These are phyloP conservation scores for Solanum arcanum DNA, from an alignment of 257 asterid genomes.

Conservation along the genomic window DNA sequence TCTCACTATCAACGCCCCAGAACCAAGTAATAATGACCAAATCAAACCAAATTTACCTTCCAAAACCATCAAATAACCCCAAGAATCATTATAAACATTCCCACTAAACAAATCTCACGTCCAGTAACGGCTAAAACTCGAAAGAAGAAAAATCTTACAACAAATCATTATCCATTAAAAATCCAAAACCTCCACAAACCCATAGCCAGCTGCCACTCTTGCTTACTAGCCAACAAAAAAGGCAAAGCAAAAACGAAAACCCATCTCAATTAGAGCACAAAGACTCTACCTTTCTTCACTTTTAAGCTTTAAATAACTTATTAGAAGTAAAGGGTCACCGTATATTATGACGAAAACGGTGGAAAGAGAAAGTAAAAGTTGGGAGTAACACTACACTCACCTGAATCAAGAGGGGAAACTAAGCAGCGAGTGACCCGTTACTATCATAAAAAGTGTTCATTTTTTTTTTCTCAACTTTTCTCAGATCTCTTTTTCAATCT, in stretches of 20 bases:
- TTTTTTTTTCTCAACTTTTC: slow-evolving; percentile 9
- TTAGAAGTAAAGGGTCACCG: not conserved
- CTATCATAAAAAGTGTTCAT: slow-evolving; percentile 22
- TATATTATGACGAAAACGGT: slow-evolving; percentile 9
- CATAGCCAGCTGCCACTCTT: not conserved
- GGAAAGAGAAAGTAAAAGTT: slow-evolving; percentile 9
- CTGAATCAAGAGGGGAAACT: slow-evolving; percentile 57
- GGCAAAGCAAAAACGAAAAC: slow-evolving; percentile 9
- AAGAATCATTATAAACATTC: not conserved
- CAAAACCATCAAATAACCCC: not conserved
- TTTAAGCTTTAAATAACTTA: not conserved
- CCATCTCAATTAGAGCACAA: slow-evolving; percentile 5
- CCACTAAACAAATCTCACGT: not conserved
- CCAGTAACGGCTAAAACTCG: not conserved
- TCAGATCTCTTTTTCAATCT: slow-evolving; percentile 49
- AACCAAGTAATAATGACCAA: not conserved
- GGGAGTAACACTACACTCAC: slow-evolving; percentile 27
- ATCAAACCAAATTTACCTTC: slow-evolving; percentile 11
- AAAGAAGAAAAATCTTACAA: not conserved
- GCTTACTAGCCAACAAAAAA: not conserved
- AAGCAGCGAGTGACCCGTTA: slow-evolving; percentile 48
- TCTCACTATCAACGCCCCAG: not conserved
- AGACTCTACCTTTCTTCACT: slow-evolving; percentile 1
- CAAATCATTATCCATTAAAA: slow-evolving; percentile 1
- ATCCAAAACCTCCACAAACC: not conserved